Evolutionary conservation across 2,329 filamentous ascomycete species (phyloP).

Genomic region (Ophiostoma himal-ulmi): DNA sequence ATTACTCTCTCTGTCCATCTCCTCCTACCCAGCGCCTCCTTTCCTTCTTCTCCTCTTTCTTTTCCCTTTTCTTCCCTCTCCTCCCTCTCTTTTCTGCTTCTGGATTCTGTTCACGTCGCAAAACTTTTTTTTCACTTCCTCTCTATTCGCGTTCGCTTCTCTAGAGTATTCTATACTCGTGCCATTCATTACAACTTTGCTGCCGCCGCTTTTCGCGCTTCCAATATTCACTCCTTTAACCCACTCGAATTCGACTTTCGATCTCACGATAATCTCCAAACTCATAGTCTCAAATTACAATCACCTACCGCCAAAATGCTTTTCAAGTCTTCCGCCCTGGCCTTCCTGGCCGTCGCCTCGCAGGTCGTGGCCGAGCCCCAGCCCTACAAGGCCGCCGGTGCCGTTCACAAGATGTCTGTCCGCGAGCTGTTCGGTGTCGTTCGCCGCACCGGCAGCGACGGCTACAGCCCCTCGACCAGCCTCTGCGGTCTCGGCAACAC

Average conservation of each 20-base stretch:
- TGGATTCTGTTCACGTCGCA: conserved; percentile 8
- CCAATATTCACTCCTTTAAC: background rate
- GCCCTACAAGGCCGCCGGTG: conserved; percentile 33
- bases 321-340: conserved; percentile 38
- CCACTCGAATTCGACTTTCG: background rate
- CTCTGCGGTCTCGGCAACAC: conserved; percentile 46
- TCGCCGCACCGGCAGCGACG: conserved; percentile 39
- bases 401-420: conserved; percentile 34
- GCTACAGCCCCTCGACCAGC: conserved; percentile 46
- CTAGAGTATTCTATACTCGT: conserved; percentile 12
- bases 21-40: background rate
- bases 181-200: conserved; percentile 7
- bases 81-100: conserved; percentile 4
- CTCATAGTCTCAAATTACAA: background rate
- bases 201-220: background rate
- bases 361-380: conserved; percentile 33
- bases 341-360: conserved; percentile 40
- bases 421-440: conserved; percentile 39
- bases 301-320: conserved; percentile 36
- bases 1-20: background rate
- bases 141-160: conserved; percentile 1
- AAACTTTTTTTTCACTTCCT: background rate
- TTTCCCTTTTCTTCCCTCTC: conserved; percentile 11
- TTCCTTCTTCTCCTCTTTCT: background rate
- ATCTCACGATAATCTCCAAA: background rate